Conservation (phyloP, 495 filamentous ascomycete genomes). For the Talaromyces thailandensis region DNA sequence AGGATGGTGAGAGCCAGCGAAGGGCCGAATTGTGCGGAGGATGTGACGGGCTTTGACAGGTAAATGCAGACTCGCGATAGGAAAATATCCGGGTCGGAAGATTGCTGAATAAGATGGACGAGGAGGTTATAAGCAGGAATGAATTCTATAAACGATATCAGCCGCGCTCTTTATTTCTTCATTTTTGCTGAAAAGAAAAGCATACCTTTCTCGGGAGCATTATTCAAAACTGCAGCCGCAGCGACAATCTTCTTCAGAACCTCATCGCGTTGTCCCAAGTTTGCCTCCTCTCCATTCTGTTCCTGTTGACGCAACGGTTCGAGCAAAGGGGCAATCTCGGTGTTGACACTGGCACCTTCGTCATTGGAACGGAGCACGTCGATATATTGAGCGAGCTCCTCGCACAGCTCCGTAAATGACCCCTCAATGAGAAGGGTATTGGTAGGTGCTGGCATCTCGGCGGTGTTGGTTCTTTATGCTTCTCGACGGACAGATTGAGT, state of each 20-base stretch:
- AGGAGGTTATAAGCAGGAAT: constrained; percentile 92
- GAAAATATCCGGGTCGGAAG: constrained; percentile 71
- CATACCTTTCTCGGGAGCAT: constrained; percentile 76
- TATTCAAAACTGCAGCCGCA: constrained; percentile 60
- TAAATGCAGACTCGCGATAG: constrained; percentile 79
- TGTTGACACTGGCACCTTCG: constrained; percentile 46
- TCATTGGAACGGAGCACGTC: constrained; percentile 52
- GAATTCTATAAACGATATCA: constrained; percentile 53
- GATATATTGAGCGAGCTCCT: constrained; percentile 81
- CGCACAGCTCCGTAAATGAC: constrained; percentile 74
- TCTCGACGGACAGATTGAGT: constrained; percentile 7
- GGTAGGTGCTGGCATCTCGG: constrained; percentile 42
- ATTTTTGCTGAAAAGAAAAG: constrained; percentile 6
- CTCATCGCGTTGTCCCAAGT: constrained; percentile 65
- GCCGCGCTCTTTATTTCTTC: neutral
- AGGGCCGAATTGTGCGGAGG: constrained; percentile 74
- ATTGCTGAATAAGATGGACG: constrained; percentile 81
- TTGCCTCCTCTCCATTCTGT: constrained; percentile 33
- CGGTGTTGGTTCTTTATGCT: constrained; percentile 11
- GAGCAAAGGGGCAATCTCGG: constrained; percentile 66
- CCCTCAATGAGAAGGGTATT: constrained; percentile 82
- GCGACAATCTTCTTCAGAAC: constrained; percentile 80
- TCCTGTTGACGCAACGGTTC: constrained; percentile 46
- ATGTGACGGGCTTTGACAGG: constrained; percentile 76
- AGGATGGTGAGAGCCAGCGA: constrained; percentile 79